Conservation (phyloP, 148 eudicot species). For the Fagopyrum tataricum region DNA sequence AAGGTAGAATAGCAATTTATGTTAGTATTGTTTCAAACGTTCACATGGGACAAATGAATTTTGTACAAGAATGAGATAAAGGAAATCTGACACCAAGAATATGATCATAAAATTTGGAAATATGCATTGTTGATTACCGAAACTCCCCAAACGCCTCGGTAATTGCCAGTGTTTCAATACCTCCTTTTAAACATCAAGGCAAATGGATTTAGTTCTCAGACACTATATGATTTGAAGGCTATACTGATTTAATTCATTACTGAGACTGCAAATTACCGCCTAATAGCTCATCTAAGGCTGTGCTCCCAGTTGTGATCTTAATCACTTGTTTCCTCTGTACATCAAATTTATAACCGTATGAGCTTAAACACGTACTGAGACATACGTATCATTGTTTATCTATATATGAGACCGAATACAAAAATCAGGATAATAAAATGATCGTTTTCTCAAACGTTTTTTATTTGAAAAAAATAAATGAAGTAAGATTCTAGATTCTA, state of each 20-base stretch:
- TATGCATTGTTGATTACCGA: conserved; percentile 36
- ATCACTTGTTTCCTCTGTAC: conserved; percentile 72
- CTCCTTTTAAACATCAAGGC: conserved; percentile 37
- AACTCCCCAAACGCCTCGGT: conserved; percentile 98
- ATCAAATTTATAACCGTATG: background rate
- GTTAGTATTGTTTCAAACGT: background rate
- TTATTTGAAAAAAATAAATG: conserved; percentile 7
- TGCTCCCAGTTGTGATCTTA: conserved; percentile 90
- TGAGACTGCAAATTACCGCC: conserved; percentile 41
- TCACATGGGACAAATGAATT: background rate
- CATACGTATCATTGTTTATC: background rate
- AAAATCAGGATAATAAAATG: background rate
- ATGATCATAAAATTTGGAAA: background rate
- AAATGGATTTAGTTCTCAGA: background rate
- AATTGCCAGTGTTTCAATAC: conserved; percentile 76
- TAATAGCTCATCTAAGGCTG: conserved; percentile 75
- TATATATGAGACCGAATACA: background rate
- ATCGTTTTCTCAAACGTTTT: background rate
- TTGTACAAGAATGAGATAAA: background rate
- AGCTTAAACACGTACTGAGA: background rate
- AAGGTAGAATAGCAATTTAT: background rate
- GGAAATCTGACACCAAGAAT: background rate
- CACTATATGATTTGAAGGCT: background rate
- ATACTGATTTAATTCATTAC: background rate
- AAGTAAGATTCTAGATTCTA: conserved; percentile 32